Percentiles rank a stretch among this genome's conserved stretches.
Evolutionary conservation across 1,284 basidiomycete species (phyloP).

Genomic region (Acaromyces ingoldii): DNA sequence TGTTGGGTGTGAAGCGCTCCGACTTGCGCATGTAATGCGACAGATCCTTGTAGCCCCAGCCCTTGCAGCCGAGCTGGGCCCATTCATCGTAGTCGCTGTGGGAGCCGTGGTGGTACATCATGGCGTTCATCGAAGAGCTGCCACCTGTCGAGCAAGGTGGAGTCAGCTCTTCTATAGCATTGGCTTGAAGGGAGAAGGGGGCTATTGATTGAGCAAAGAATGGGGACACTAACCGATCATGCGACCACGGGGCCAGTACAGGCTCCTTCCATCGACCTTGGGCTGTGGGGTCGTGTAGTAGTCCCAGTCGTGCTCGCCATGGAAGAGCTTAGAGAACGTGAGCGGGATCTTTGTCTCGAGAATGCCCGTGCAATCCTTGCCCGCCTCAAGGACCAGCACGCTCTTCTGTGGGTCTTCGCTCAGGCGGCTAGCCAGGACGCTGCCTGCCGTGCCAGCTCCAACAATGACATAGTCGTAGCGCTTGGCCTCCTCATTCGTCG

Average conservation of each 20-base stretch:
- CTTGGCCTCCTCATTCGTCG: conserved; percentile 4
- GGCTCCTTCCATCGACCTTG: conserved; percentile 16
- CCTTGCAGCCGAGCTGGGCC: conserved; percentile 27
- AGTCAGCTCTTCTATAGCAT: conserved; percentile 49
- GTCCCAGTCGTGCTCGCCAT: conserved; percentile 33
- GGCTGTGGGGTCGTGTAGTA: conserved; percentile 31
- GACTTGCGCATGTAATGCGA: conserved; percentile 20
- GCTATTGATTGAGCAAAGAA: not conserved
- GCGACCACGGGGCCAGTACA: conserved; percentile 33
- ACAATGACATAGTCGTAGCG: conserved; percentile 24
- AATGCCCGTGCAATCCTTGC: conserved; percentile 14
- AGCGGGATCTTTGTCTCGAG: conserved; percentile 30
- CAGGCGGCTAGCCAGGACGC: conserved; percentile 31
- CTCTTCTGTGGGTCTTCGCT: conserved; percentile 27
- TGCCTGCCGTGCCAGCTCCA: conserved; percentile 39
- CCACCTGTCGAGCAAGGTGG: conserved; percentile 38
- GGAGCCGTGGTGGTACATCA: conserved; percentile 44
- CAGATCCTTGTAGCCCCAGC: conserved; percentile 31
- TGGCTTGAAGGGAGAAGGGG: conserved; percentile 16
- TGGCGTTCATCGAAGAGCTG: conserved; percentile 54
- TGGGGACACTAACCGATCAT: conserved; percentile 12
- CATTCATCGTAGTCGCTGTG: conserved; percentile 35
- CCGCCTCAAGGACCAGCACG: conserved; percentile 38
- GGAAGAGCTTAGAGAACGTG: conserved; percentile 33
- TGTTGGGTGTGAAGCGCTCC: conserved; percentile 27